Evolutionary conservation across 2,329 filamentous ascomycete species (phyloP), one percentile per base, ranked within the genome.

Genomic region (Madurella fahalii): DNA sequence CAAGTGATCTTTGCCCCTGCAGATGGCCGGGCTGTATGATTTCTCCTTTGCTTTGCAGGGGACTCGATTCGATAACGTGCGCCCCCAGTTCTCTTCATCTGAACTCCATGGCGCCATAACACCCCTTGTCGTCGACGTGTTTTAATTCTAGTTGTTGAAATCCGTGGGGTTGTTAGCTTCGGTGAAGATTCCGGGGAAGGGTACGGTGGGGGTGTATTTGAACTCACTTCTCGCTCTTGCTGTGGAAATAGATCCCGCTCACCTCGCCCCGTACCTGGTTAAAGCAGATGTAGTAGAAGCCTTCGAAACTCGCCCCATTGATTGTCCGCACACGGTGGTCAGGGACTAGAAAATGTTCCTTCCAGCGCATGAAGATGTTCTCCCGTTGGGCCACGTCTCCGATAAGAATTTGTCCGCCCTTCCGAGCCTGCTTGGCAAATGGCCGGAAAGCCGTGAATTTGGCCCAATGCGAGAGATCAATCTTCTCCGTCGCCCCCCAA

Each of bases 201-300:
- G 20, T 41, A 32, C 44, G 48, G 48, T 30, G 18, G n/a, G n/a
- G n/a, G n/a, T n/a, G 32, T 47, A 31, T 17, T 2, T 20, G n/a
- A 52, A 81, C 88, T 74, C 73, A 96, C 90, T 93, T 96, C 76
- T 97, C 93, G 74, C 92, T 97, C 76, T 95, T 96, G 12, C 90
- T 89, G 74, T 99, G 94, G 70, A 96, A 99, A 73, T 99, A 99
- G 55, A 97, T 96, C 16, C 94, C 94, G 67, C 85, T 92, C 40
- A 99, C 88, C 60, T 82, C 86, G 8, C 93, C 94, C 60, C 86
- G 82, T 47, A 90, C 76, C 72, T 97, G 93, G 71, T 97, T 96
- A 76, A 97, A 97, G 74, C 92, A 96, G 62, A 99, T 97, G 68
- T 99, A 99, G 70, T 97, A 99, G 69, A 99, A 99, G 0, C 94